These are phyloP conservation scores for Botryosphaeria dothidea DNA, from an alignment of 2,329 filamentous ascomycete species.

Conservation along the genomic window DNA sequence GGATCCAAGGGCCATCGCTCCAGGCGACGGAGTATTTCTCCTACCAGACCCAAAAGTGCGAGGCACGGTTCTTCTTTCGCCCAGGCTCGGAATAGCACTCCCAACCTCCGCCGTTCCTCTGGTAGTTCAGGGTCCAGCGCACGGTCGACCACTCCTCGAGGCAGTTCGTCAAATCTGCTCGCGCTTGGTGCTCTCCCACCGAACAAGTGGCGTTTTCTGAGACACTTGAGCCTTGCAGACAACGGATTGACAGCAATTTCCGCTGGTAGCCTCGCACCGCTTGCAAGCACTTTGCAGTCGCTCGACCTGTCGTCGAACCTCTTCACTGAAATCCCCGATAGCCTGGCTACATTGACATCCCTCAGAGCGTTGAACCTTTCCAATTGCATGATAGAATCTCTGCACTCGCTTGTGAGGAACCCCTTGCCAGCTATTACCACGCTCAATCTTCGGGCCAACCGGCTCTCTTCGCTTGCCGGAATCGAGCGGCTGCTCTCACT, in stretches of 20 bases:
- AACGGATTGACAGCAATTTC: conserved; percentile 84
- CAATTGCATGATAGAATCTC: conserved; percentile 94
- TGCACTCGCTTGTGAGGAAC: conserved; percentile 82
- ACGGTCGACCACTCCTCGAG: conserved; percentile 55
- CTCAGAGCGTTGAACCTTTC: conserved; percentile 92
- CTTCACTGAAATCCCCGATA: conserved; percentile 92
- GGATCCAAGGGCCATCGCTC: conserved; percentile 35
- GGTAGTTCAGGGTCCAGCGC: conserved; percentile 86
- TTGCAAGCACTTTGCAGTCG: conserved; percentile 86
- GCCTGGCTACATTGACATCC: conserved; percentile 78
- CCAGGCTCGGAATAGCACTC: conserved; percentile 64
- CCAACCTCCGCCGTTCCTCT: conserved; percentile 84
- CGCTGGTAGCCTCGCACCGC: conserved; percentile 71
- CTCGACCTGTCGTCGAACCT: conserved; percentile 91
- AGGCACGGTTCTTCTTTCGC: conserved; percentile 67
- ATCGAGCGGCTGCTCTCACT: conserved; percentile 86
- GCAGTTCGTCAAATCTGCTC: conserved; percentile 78
- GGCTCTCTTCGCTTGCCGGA: conserved; percentile 82
- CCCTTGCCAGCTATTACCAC: conserved; percentile 92
- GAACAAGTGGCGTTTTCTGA: conserved; percentile 92
- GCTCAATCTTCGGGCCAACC: conserved; percentile 86
- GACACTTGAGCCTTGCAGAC: conserved; percentile 87
- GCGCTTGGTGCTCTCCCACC: conserved; percentile 71
- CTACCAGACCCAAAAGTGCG: conserved; percentile 72
- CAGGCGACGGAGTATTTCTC: conserved; percentile 77